Percentiles rank a stretch among this genome's conserved stretches.
Conservation (phyloP, 495 filamentous ascomycete genomes). For the Pseudevernia furfuracea region DNA sequence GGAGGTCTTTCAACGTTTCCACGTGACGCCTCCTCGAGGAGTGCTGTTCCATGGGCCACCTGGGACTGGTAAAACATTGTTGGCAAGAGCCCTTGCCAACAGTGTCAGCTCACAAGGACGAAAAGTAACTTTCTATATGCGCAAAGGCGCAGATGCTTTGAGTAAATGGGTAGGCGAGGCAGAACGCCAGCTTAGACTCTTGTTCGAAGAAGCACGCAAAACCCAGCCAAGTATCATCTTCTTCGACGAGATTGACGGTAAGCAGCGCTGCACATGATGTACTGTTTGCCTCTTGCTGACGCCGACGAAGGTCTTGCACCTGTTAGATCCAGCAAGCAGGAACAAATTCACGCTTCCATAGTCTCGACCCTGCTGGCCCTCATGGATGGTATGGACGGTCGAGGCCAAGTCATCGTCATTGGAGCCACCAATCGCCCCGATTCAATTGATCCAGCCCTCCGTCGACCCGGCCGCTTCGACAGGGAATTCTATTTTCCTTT, state of each 20-base stretch:
- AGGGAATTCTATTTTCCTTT: slow-evolving; percentile 97
- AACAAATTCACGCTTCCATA: slow-evolving; percentile 97
- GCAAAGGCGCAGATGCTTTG: slow-evolving; percentile 91
- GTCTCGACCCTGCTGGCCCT: slow-evolving; percentile 89
- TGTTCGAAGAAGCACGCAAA: slow-evolving; percentile 92
- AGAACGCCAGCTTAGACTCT: slow-evolving; percentile 80
- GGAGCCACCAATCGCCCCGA: slow-evolving; percentile 96
- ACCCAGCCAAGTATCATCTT: slow-evolving; percentile 98
- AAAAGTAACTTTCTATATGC: slow-evolving; percentile 98
- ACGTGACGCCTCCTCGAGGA: slow-evolving; percentile 86
- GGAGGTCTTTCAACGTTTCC: slow-evolving; percentile 85
- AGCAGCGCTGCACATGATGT: slow-evolving; percentile 19
- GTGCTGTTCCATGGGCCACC: slow-evolving; percentile 96
- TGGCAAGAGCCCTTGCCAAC: slow-evolving; percentile 84
- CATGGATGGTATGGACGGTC: slow-evolving; percentile 99
- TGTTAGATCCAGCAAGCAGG: slow-evolving; percentile 92
- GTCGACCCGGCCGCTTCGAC: slow-evolving; percentile 94
- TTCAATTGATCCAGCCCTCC: slow-evolving; percentile 94
- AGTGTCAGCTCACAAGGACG: slow-evolving; percentile 70
- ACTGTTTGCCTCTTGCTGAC: slow-evolving; percentile 25
- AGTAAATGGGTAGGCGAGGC: slow-evolving; percentile 99
- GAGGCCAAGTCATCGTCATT: slow-evolving; percentile 96
- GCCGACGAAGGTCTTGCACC: slow-evolving; percentile 60
- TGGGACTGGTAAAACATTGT: slow-evolving; percentile 92
- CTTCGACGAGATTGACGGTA: slow-evolving; percentile 96